phyloP scores from a whole-genome alignment of 345 rosid species.

The Turritis glabra region DNA sequence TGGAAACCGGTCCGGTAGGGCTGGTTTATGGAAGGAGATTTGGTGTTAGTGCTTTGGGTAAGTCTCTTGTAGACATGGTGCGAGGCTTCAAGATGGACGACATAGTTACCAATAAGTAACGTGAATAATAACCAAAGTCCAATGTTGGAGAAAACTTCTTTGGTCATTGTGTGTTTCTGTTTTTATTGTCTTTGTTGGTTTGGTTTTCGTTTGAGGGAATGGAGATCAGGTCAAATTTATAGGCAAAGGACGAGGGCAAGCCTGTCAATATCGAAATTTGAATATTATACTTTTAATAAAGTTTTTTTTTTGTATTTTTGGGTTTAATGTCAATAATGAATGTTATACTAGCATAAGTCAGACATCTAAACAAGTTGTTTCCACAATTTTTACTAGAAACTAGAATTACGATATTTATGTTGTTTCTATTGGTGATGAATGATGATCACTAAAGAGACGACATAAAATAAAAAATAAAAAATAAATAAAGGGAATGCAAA shows the following conservation, averaged over 20 bases:
- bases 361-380: slow-evolving; percentile 14
- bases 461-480: neutral
- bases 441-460: neutral
- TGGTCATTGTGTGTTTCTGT: slow-evolving; percentile 26
- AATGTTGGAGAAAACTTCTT: slow-evolving; percentile 27
- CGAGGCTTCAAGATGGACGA: slow-evolving; percentile 52
- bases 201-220: neutral
- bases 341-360: slow-evolving; percentile 25
- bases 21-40: slow-evolving; percentile 39
- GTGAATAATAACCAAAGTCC: slow-evolving; percentile 39
- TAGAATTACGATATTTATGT: neutral
- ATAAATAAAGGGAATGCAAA: neutral
- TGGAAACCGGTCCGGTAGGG: slow-evolving; percentile 70
- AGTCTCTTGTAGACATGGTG: slow-evolving; percentile 44
- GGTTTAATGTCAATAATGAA: neutral
- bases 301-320: neutral
- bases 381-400: neutral
- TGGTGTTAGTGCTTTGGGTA: slow-evolving; percentile 24
- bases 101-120: slow-evolving; percentile 45
- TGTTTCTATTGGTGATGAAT: neutral
- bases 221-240: slow-evolving; percentile 25
- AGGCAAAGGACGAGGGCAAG: slow-evolving; percentile 29
- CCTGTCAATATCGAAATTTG: slow-evolving; percentile 20
- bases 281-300: slow-evolving; percentile 9
- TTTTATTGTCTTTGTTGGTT: slow-evolving; percentile 5